Percentiles rank a stretch among this genome's conserved stretches.
phyloP scores from a whole-genome alignment of 78 protist species.

The Polysphondylium violaceum region DNA sequence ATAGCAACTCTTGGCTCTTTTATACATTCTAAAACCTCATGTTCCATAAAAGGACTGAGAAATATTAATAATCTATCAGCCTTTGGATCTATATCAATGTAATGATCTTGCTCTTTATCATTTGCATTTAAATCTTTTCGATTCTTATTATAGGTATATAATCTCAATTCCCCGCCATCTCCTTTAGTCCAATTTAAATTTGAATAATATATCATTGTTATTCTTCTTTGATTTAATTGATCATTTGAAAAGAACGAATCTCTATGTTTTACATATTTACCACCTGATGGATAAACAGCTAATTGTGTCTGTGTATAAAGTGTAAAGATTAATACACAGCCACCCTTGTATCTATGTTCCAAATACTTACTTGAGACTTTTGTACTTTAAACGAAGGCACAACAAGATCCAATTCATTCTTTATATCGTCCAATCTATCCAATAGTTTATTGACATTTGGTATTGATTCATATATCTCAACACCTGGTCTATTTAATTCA shows the following conservation, averaged over 20 bases:
- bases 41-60: constrained; percentile 43
- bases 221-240: constrained; percentile 11
- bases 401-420: constrained; percentile 14
- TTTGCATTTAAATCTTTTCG: not conserved
- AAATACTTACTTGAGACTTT: constrained; percentile 1
- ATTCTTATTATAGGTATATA: constrained; percentile 4
- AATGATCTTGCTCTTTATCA: not conserved
- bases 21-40: constrained; percentile 59
- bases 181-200: constrained; percentile 40
- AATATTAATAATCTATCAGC: constrained; percentile 61
- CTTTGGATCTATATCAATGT: constrained; percentile 46
- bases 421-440: constrained; percentile 3
- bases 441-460: constrained; percentile 33
- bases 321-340: not conserved
- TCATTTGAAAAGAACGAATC: constrained; percentile 60
- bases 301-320: constrained; percentile 36
- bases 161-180: constrained; percentile 66
- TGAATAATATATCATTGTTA: constrained; percentile 58
- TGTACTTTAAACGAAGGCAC: not conserved
- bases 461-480: constrained; percentile 4
- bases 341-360: not conserved
- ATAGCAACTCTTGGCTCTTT: constrained; percentile 46
- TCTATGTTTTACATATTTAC: constrained; percentile 61
- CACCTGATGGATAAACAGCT: constrained; percentile 64
- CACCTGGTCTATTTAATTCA: not conserved